Evolutionary conservation across 73 alveolate genomes (phyloP).

Genomic region (Uronychia binucleata): DNA sequence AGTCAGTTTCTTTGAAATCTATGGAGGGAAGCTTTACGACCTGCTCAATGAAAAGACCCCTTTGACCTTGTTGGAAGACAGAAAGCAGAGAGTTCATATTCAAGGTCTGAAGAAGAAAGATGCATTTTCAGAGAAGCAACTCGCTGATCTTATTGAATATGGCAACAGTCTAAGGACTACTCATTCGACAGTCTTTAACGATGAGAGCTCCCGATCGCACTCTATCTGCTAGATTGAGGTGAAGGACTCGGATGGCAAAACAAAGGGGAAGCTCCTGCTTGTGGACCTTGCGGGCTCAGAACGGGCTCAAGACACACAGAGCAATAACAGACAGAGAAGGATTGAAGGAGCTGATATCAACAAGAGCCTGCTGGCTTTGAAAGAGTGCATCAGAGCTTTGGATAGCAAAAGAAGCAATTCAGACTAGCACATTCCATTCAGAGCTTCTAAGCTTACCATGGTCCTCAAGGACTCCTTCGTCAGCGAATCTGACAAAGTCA

Average conservation of each 20-base stretch:
- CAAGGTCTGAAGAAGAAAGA: constrained; percentile 79
- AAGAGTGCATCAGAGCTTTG: constrained; percentile 98
- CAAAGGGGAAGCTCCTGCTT: constrained; percentile 66
- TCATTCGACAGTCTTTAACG: constrained; percentile 82
- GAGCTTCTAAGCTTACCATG: constrained; percentile 98
- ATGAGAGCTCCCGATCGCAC: constrained; percentile 83
- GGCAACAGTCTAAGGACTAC: constrained; percentile 89
- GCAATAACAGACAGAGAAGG: constrained; percentile 78
- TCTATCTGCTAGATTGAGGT: constrained; percentile 69
- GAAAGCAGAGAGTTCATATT: constrained; percentile 74
- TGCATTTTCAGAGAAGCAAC: constrained; percentile 69
- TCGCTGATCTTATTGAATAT: constrained; percentile 60
- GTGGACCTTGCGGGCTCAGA: constrained; percentile 91
- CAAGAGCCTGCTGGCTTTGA: constrained; percentile 93
- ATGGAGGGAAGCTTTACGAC: constrained; percentile 96
- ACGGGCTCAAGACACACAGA: constrained; percentile 91
- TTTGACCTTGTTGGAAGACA: constrained; percentile 90
- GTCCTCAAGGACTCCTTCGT: constrained; percentile 96
- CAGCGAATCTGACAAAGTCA: constrained; percentile 83
- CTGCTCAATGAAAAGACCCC: constrained; percentile 84
- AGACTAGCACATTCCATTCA: constrained; percentile 97
- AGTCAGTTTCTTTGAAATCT: constrained; percentile 91
- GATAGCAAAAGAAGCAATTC: constrained; percentile 63
- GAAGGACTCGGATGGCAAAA: constrained; percentile 65
- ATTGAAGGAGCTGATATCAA: constrained; percentile 99